phyloP scores from a whole-genome alignment of 768 basidiomycete genomes.

The Boletus coccyginus region DNA sequence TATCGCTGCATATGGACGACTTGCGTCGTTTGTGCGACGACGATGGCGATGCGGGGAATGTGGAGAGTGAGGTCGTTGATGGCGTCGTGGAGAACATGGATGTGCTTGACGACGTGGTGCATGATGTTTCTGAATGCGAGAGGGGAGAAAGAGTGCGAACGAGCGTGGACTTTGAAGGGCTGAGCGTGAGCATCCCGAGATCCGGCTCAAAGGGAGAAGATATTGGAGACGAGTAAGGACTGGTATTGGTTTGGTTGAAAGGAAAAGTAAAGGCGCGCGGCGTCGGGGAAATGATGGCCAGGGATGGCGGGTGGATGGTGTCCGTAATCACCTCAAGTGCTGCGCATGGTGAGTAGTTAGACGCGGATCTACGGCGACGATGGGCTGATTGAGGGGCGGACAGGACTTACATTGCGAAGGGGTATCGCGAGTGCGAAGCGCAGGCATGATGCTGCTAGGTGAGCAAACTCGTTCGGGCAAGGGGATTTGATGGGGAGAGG shows the following conservation, averaged over 20 bases:
- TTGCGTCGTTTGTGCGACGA: slow-evolving; percentile 51
- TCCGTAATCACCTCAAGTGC: slow-evolving; percentile 78
- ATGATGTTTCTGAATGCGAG: slow-evolving; percentile 24
- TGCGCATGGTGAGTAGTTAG: slow-evolving; percentile 29
- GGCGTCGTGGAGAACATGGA: slow-evolving; percentile 42
- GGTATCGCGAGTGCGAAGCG: slow-evolving; percentile 76
- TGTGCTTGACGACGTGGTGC: slow-evolving; percentile 36
- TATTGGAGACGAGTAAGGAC: slow-evolving; percentile 66
- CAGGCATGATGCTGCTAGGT: slow-evolving; percentile 61
- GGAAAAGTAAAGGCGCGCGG: slow-evolving; percentile 51
- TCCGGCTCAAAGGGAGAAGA: slow-evolving; percentile 73
- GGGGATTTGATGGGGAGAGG: slow-evolving; percentile 34
- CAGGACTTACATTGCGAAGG: slow-evolving; percentile 45
- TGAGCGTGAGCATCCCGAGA: slow-evolving; percentile 45
- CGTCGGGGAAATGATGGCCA: slow-evolving; percentile 60
- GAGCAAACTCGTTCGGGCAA: slow-evolving; percentile 36
- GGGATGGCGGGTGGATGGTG: slow-evolving; percentile 51
- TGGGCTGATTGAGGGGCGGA: not conserved
- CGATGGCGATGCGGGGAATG: slow-evolving; percentile 33
- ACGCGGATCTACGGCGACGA: not conserved
- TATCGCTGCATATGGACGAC: slow-evolving; percentile 43
- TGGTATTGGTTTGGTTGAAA: slow-evolving; percentile 39
- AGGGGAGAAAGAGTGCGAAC: slow-evolving; percentile 44
- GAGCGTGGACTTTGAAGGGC: slow-evolving; percentile 41
- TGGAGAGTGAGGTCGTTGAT: slow-evolving; percentile 31